Evolutionary conservation across 75 land plant species (phyloP).

Genomic region (Pinus taeda): DNA sequence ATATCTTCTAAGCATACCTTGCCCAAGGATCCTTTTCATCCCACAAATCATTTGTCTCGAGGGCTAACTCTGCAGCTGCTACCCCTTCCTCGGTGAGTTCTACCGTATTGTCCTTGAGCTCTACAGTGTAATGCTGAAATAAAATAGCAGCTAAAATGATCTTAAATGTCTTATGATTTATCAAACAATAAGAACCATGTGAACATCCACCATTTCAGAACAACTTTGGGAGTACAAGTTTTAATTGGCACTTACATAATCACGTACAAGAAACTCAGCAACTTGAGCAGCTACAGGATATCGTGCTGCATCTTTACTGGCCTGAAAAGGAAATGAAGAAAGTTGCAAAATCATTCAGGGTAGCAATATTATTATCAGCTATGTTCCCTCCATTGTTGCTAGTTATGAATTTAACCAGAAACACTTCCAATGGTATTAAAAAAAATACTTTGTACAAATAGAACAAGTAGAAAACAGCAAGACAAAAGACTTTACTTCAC

Average conservation of each 20-base stretch:
- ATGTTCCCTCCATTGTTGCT: not conserved
- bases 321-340: conserved; percentile 39
- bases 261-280: conserved; percentile 71
- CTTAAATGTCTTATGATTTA: not conserved
- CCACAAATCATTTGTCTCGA: conserved; percentile 94
- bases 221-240: not conserved
- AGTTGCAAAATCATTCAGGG: not conserved
- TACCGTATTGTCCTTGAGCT: conserved; percentile 80
- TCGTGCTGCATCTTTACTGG: conserved; percentile 90
- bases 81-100: conserved; percentile 98
- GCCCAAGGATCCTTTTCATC: conserved; percentile 99
- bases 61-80: conserved; percentile 86
- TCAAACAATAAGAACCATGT: not conserved
- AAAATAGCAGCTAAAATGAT: conserved; percentile 5
- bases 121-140: conserved; percentile 85
- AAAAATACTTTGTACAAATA: conserved; percentile 8
- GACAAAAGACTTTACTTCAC: conserved; percentile 50
- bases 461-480: not conserved
- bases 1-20: conserved; percentile 37
- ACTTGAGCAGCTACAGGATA: conserved; percentile 98
- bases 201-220: not conserved
- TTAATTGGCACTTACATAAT: conserved; percentile 46
- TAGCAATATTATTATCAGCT: not conserved
- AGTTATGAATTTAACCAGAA: not conserved
- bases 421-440: not conserved